Percentiles rank a stretch among this genome's conserved stretches.
phyloP scores from a whole-genome alignment of 768 basidiomycete genomes.

The Rickenella mellea region DNA sequence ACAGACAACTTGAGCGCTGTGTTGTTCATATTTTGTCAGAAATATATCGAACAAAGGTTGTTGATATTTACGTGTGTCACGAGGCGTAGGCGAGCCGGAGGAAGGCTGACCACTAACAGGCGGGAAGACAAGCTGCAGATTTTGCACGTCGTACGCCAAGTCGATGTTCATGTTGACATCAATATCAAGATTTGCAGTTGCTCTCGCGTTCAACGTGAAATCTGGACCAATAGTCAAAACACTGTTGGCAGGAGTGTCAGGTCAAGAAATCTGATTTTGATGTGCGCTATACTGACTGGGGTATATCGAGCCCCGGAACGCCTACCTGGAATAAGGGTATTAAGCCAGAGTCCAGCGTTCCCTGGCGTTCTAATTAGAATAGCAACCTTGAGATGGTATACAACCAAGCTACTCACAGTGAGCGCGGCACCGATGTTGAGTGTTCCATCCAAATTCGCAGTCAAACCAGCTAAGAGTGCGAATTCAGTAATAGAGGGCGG shows the following conservation, averaged over 20 bases:
- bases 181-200: constrained; percentile 25
- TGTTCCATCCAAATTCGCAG: constrained; percentile 28
- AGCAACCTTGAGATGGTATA: neutral
- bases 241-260: constrained; percentile 12
- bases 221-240: constrained; percentile 37
- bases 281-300: neutral
- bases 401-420: constrained; percentile 17
- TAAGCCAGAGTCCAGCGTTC: neutral
- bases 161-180: constrained; percentile 32
- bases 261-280: neutral
- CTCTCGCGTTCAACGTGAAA: constrained; percentile 9
- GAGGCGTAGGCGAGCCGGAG: constrained; percentile 21
- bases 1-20: constrained; percentile 32
- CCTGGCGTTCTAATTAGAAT: neutral
- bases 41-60: neutral
- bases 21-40: neutral
- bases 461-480: constrained; percentile 27
- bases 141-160: constrained; percentile 30
- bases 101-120: constrained; percentile 15
- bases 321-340: neutral
- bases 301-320: neutral
- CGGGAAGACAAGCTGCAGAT: constrained; percentile 36
- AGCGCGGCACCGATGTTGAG: constrained; percentile 28
- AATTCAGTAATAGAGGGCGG: constrained; percentile 32
- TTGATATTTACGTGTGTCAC: constrained; percentile 31